Conservation (phyloP, 2,329 filamentous ascomycete species). For the Polytolypa hystricis region DNA sequence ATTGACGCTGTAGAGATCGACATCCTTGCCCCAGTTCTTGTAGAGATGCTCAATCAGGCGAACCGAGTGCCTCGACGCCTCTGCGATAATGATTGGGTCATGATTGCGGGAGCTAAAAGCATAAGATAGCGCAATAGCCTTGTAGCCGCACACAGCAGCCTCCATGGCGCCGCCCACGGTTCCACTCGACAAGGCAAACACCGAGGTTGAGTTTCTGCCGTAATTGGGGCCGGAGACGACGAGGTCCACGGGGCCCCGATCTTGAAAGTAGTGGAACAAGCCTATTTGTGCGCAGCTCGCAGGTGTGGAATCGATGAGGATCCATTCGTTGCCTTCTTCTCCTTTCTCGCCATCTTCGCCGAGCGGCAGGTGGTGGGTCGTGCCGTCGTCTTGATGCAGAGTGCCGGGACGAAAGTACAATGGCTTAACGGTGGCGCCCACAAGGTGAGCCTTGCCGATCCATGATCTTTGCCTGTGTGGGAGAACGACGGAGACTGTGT, state of each 20-base stretch:
- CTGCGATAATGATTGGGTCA: slow-evolving; percentile 67
- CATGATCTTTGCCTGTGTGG: slow-evolving; percentile 88
- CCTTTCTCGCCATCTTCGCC: slow-evolving; percentile 41
- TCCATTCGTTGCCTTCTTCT: slow-evolving; percentile 60
- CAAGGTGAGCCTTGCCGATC: slow-evolving; percentile 97
- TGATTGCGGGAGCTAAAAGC: slow-evolving; percentile 83
- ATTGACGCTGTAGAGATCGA: slow-evolving; percentile 85
- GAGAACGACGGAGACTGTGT: slow-evolving; percentile 82
- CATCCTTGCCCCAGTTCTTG: slow-evolving; percentile 59
- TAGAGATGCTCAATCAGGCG: slow-evolving; percentile 68
- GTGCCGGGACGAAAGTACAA: slow-evolving; percentile 66
- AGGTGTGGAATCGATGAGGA: slow-evolving; percentile 69
- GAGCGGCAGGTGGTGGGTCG: slow-evolving; percentile 50
- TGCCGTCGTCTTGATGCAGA: slow-evolving; percentile 54
- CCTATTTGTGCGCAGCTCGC: slow-evolving; percentile 75
- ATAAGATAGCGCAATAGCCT: slow-evolving; percentile 73
- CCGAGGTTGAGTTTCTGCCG: slow-evolving; percentile 68
- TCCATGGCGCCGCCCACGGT: slow-evolving; percentile 69
- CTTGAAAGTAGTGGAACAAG: slow-evolving; percentile 65
- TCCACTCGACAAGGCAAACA: slow-evolving; percentile 67
- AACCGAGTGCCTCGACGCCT: slow-evolving; percentile 62
- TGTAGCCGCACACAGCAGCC: slow-evolving; percentile 58
- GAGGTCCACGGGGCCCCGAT: slow-evolving; percentile 60
- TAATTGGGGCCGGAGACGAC: slow-evolving; percentile 76
- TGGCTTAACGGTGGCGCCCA: slow-evolving; percentile 76